Percentiles rank a stretch among this genome's conserved stretches.
These are phyloP conservation scores for Apiotrichum siamense DNA, from an alignment of 1,284 basidiomycete species.

Conservation along the genomic window DNA sequence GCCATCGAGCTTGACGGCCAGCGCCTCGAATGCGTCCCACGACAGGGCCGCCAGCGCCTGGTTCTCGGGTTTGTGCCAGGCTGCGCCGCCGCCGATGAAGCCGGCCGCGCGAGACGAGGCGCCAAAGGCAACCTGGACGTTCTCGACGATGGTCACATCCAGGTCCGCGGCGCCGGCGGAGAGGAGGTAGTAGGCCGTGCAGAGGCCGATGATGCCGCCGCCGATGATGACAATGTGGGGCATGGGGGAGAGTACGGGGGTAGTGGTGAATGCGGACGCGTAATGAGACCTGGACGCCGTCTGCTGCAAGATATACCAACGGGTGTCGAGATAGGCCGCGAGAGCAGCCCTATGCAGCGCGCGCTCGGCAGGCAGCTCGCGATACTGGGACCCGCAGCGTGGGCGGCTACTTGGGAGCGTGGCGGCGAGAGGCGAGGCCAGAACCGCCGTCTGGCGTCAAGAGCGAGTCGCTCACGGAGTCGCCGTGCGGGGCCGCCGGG, in stretches of 20 bases:
- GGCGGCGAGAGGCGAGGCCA: no score
- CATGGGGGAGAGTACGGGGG: background rate
- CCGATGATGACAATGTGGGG: conserved; percentile 39
- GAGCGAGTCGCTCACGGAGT: no score
- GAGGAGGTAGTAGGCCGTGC: conserved; percentile 55
- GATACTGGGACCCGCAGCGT: no score
- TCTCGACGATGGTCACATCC: conserved; percentile 57
- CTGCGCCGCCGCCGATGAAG: conserved; percentile 59
- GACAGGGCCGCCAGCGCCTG: conserved; percentile 60
- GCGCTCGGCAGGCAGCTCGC: no score
- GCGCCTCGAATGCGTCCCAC: conserved; percentile 66
- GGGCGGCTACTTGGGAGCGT: no score
- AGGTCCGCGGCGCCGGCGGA: conserved; percentile 48
- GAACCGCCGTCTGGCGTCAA: no score
- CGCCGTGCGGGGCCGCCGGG: no score
- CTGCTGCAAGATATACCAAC: no score
- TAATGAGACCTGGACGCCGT: no score
- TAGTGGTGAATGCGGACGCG: no score
- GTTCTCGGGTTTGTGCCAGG: conserved; percentile 54
- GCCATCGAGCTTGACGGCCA: conserved; percentile 66
- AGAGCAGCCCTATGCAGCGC: no score
- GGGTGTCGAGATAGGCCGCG: no score
- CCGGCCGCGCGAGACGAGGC: conserved; percentile 85
- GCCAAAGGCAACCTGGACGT: conserved; percentile 18
- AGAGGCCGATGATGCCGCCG: conserved; percentile 73